Percentiles rank a stretch among this genome's conserved stretches.
Conservation (phyloP, 78 protist species). For the Cyanophora paradoxa region DNA sequence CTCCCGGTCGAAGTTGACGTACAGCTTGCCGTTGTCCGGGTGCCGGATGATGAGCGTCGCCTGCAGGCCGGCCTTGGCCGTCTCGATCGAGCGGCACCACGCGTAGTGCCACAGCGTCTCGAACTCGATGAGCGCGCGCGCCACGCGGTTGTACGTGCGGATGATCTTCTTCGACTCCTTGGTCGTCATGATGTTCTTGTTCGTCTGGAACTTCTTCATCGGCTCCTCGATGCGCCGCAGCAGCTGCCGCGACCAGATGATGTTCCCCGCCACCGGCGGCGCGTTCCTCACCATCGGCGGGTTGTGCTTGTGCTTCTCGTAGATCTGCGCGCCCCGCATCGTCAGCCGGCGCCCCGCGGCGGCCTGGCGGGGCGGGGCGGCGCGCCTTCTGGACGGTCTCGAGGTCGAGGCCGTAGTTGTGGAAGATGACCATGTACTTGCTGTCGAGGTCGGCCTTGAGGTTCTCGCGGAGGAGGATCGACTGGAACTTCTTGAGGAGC, state of each 20-base stretch:
- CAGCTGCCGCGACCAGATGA: constrained; percentile 66
- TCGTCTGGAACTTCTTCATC: constrained; percentile 49
- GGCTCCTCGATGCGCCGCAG: constrained; percentile 60
- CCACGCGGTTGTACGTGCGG: constrained; percentile 63
- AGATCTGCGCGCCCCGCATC: too few relatives aligned
- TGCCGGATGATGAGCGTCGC: constrained; percentile 59
- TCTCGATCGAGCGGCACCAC: constrained; percentile 44
- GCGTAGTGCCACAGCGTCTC: constrained; percentile 57
- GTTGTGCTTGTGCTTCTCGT: constrained; percentile 42
- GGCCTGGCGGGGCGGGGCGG: too few relatives aligned
- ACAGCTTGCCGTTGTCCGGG: constrained; percentile 25
- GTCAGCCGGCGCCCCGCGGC: too few relatives aligned
- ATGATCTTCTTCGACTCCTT: constrained; percentile 56
- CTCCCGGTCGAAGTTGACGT: constrained; percentile 62
- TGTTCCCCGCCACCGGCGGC: constrained; percentile 72
- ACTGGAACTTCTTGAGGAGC: constrained; percentile 55
- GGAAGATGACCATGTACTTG: constrained; percentile 58
- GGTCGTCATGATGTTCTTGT: constrained; percentile 28
- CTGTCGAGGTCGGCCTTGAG: constrained; percentile 45
- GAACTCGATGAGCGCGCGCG: constrained; percentile 57
- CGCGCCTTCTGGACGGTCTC: constrained; percentile 52
- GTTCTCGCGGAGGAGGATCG: constrained; percentile 31
- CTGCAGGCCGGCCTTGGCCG: constrained; percentile 40
- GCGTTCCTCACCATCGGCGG: constrained; percentile 71
- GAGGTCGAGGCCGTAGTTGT: constrained; percentile 55